Evolutionary conservation across 257 asterid genomes (phyloP), one percentile per base, ranked within the genome.

Genomic region (Datura wrightii): DNA sequence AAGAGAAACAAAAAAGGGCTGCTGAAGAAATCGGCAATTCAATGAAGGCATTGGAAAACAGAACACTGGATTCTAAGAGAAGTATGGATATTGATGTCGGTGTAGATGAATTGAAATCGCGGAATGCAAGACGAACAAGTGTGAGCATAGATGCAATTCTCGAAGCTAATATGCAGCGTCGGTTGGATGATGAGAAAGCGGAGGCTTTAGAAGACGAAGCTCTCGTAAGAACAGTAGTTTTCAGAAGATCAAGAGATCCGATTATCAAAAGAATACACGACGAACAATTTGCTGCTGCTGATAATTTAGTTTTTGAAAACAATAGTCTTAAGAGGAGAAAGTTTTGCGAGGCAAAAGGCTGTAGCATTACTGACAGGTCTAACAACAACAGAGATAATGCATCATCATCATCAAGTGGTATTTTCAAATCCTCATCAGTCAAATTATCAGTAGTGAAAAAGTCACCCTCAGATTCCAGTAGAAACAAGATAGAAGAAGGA

Each of bases 1-100:
- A 87, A 83, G 94, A 87, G 79, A 89, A 87, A 56, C 89, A 84
- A 87, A 94, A 88, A 82, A 89, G 94, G 85, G 87, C 79, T 70
- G 91, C 94, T 83, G 98, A 94, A 88, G 99, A 95, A 90, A 91
- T 91, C 92, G 99, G 98, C 37, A 97, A 94, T 89, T 97, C 98
- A 48, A 94, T 95, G 99, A 94, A 95, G 80, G 92, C 97, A 13
- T 79, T 95, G 91, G 99, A 95, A 90, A 95, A 94, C 87, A 89
- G 94, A 87, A 92, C 96, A 0, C 58, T 88, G 87, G 98, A 95
- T 84, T 94, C 98, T 0, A 95, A 94, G 85, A 90, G 91, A 82
- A 97, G 94, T 84, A 94, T 95, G 94, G 97, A 94, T 88, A 93
- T 92, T 79, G 92, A 92, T 84, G 97, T 94, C 67, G 89, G 96